Evolutionary conservation across 108 stramenopile genomes (phyloP).

Genomic region (Nitzschia sp.): DNA sequence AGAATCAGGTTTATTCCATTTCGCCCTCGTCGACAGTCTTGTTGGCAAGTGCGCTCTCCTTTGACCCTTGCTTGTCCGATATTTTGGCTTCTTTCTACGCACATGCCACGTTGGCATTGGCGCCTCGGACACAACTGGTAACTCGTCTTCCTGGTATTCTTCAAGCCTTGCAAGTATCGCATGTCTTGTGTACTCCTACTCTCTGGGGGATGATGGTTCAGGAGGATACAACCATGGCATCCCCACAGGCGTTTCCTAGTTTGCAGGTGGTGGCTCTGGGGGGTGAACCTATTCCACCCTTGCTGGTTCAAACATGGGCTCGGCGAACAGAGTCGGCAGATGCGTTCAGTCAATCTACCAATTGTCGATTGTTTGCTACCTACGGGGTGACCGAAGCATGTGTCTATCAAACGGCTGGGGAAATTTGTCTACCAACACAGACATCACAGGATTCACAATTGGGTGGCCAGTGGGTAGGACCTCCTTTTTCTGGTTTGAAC

Average conservation of each 20-base stretch:
- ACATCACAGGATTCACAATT: background rate
- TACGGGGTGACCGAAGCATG: conserved; percentile 90
- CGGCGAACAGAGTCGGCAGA: conserved; percentile 14
- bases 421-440: conserved; percentile 33
- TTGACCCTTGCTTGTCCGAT: conserved; percentile 85
- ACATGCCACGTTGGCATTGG: conserved; percentile 55
- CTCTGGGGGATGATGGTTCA: conserved; percentile 48
- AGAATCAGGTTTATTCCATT: conserved; percentile 65
- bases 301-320: conserved; percentile 51
- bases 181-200: conserved; percentile 83
- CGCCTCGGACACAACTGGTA: conserved; percentile 37
- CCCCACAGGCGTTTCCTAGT: conserved; percentile 24
- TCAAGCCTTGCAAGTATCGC: conserved; percentile 45
- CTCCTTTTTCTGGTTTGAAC: conserved; percentile 51
- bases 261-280: conserved; percentile 71
- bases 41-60: conserved; percentile 74
- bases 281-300: conserved; percentile 76
- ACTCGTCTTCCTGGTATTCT: conserved; percentile 37
- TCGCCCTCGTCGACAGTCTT: conserved; percentile 47
- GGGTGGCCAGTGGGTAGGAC: conserved; percentile 57
- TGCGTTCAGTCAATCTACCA: background rate
- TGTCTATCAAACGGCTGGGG: conserved; percentile 82
- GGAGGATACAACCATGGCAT: background rate
- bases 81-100: conserved; percentile 65
- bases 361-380: conserved; percentile 64